phyloP scores from a whole-genome alignment of 257 asterid species.

The Solanum gracilifrons region DNA sequence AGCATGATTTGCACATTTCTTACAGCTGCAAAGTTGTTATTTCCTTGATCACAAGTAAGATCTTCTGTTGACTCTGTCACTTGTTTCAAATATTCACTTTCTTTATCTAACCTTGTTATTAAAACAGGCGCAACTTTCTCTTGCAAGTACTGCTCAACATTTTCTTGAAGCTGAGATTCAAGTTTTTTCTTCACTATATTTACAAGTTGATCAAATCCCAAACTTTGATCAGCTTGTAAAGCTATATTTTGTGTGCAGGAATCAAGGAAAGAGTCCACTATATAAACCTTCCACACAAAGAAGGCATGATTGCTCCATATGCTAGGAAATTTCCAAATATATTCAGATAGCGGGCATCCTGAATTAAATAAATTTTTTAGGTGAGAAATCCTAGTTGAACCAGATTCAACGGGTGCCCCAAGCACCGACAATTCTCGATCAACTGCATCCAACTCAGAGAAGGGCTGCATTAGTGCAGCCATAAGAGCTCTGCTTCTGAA shows the following conservation, averaged over 20 bases:
- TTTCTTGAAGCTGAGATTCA: constrained; percentile 59
- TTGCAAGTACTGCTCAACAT: constrained; percentile 62
- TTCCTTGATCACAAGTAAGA: constrained; percentile 24
- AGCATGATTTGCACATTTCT: constrained; percentile 59
- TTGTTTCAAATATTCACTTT: constrained; percentile 46
- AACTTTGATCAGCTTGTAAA: constrained; percentile 60
- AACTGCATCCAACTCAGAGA: constrained; percentile 74
- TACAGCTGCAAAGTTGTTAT: constrained; percentile 27
- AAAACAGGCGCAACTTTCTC: constrained; percentile 65
- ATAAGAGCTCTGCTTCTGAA: constrained; percentile 63
- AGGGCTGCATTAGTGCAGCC: constrained; percentile 51
- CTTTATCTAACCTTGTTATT: constrained; percentile 50
- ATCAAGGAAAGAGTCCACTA: constrained; percentile 80
- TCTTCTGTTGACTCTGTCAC: constrained; percentile 33
- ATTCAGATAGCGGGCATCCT: constrained; percentile 62
- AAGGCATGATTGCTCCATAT: constrained; percentile 44
- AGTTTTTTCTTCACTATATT: constrained; percentile 59
- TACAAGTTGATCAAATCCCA: constrained; percentile 82
- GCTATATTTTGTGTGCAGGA: constrained; percentile 65
- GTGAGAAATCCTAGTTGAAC: constrained; percentile 42
- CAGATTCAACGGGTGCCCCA: constrained; percentile 31
- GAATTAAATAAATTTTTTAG: constrained; percentile 52
- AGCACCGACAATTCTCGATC: constrained; percentile 50
- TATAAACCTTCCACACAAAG: constrained; percentile 77
- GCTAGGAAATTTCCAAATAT: constrained; percentile 73